Base-by-base conservation (phyloP, 192 early-diverging fungal species). In the Kickxella alabastrina region DNA sequence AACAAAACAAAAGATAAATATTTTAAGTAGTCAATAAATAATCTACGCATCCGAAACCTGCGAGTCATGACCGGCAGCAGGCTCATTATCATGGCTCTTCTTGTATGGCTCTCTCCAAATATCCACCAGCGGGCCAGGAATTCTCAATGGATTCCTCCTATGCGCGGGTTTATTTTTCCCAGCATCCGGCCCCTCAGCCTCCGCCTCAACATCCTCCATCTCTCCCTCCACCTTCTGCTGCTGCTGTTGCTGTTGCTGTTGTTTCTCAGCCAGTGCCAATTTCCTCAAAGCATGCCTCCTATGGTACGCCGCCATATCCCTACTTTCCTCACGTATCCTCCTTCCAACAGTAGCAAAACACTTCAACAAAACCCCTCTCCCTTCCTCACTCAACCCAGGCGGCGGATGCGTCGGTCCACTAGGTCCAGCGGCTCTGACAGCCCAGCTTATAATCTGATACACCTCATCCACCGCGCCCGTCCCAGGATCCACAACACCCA, bases 41-140 rank as follows among this genome's bases (percentile, higher is more conserved):
- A 17, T 3, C 24, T 54, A 66, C 12, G 39, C 52, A 25, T 66
- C 52, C 0, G 57, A 67, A 10, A 12, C 52, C 13, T 35, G 64
- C 9, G 64, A 49, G 2, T 67, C 64, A 27, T 59, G 44, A 22
- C 48, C 66, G 14, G n/a, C n/a, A n/a, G n/a, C n/a, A n/a, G n/a
- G n/a, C n/a, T 46, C 56, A 10, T 40, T 37, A 6, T 49, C 49
- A 15, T 43, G 26, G 3, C 41, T 1, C 50, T 62, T 68, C 39
- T 62, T 68, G 53, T 61, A 68, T 14, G 62, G 69, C 62, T 54
- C 54, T 49, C 52, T 73, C 69, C 69, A 73, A 9, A 73, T 73
- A 35, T 73, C 69, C 6, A 73, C 46, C 24, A 73, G 51, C 26
- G 69, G 62, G 5, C 58, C 62, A 35, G 69, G 69, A 24, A 73